These are phyloP conservation scores for Prunus persica DNA, from an alignment of 306 rosid genomes.

Conservation along the genomic window DNA sequence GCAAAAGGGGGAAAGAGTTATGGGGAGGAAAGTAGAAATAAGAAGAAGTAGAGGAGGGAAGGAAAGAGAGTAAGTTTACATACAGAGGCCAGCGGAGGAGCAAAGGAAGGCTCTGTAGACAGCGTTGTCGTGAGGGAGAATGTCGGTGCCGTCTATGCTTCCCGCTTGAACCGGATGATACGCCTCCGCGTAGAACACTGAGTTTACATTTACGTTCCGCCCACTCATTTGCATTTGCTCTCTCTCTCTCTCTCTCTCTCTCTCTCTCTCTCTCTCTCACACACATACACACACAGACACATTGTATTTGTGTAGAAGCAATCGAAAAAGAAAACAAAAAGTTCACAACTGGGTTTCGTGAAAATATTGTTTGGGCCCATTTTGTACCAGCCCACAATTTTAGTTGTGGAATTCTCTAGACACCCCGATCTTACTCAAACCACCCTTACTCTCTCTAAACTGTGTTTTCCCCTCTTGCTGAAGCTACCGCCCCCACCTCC, in stretches of 20 bases:
- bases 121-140: conserved; percentile 82
- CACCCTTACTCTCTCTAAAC: no score
- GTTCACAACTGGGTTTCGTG: no score
- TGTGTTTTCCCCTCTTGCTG: no score
- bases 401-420: no score
- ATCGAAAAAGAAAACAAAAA: background rate
- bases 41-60: background rate
- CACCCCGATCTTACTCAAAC: no score
- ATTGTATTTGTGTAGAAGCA: no score
- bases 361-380: no score
- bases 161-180: conserved; percentile 92
- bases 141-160: conserved; percentile 91
- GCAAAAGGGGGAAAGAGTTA: conserved; percentile 15
- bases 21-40: background rate
- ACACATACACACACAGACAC: no score
- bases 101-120: conserved; percentile 74
- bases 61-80: conserved; percentile 30
- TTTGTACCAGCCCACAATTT: no score
- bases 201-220: conserved; percentile 25
- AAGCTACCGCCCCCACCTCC: no score
- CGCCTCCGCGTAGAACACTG: conserved; percentile 68
- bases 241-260: background rate
- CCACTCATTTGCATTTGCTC: conserved; percentile 16
- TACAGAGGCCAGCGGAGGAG: conserved; percentile 75
- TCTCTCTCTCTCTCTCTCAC: background rate